phyloP scores from a whole-genome alignment of 116 monocot genomes.

The Cymodocea nodosa region DNA sequence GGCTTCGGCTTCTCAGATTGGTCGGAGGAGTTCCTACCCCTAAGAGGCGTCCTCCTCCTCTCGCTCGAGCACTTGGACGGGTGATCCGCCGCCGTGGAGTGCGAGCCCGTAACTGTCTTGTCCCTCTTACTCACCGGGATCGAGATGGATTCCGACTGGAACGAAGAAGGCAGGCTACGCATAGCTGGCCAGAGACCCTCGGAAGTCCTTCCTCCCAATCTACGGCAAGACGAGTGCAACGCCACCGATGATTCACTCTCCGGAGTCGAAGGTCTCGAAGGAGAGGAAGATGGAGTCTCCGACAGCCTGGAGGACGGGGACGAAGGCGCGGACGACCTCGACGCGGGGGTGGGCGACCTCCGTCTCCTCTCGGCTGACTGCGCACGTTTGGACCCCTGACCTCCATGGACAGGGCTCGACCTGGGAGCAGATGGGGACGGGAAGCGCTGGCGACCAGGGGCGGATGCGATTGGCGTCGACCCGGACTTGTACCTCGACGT shows the following conservation, averaged over 20 bases:
- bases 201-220: slow-evolving; percentile 13
- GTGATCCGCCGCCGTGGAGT: slow-evolving; percentile 7
- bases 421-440: slow-evolving; percentile 24
- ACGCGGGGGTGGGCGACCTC: slow-evolving; percentile 16
- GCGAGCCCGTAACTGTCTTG: slow-evolving; percentile 6
- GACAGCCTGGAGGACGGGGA: slow-evolving; percentile 21
- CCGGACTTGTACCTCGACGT: slow-evolving; percentile 40
- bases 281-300: slow-evolving; percentile 20
- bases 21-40: slow-evolving; percentile 35
- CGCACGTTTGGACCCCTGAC: slow-evolving; percentile 26
- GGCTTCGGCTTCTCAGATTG: slow-evolving; percentile 51
- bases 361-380: slow-evolving; percentile 61
- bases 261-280: slow-evolving; percentile 40
- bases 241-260: slow-evolving; percentile 29
- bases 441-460: slow-evolving; percentile 11
- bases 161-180: slow-evolving; percentile 57
- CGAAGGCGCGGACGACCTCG: slow-evolving; percentile 21
- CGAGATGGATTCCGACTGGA: slow-evolving; percentile 45
- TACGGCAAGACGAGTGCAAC: slow-evolving; percentile 17
- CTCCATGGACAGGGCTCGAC: background rate
- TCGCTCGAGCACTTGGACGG: slow-evolving; percentile 20
- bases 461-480: background rate
- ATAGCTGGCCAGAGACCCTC: slow-evolving; percentile 83
- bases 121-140: slow-evolving; percentile 22
- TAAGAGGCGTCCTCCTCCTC: slow-evolving; percentile 52